Evolutionary conservation across 768 basidiomycete species (phyloP).

Genomic region (Mycena sanguinolenta): DNA sequence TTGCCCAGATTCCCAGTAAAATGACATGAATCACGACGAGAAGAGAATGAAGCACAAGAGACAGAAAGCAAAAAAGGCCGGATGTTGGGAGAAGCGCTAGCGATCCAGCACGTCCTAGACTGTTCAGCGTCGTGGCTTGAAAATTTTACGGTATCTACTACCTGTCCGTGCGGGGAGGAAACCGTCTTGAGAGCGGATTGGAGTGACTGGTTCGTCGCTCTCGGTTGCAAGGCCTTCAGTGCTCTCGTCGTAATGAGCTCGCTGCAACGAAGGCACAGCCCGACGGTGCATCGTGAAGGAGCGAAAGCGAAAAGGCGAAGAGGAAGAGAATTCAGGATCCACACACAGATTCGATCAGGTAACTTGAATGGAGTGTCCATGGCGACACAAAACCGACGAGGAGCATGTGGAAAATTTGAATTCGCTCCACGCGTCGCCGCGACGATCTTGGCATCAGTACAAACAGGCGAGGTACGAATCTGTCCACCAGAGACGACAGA

Average conservation of each 20-base stretch:
- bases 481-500: too few species aligned
- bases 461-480: too few species aligned
- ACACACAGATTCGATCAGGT: too few species aligned
- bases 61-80: neutral
- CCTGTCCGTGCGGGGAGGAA: neutral
- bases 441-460: too few species aligned
- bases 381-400: too few species aligned
- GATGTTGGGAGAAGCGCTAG: neutral
- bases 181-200: neutral
- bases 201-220: neutral
- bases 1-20: slow-evolving; percentile 9
- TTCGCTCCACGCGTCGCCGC: too few species aligned
- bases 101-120: neutral
- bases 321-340: too few species aligned
- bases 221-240: neutral
- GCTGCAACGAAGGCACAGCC: neutral
- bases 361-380: too few species aligned
- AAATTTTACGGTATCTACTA: neutral
- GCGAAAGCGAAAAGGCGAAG: too few species aligned
- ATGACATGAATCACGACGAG: slow-evolving; percentile 9
- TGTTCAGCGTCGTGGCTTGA: neutral
- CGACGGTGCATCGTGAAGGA: neutral
- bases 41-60: slow-evolving; percentile 10
- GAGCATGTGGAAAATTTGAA: too few species aligned
- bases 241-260: neutral